Conservation (phyloP, 192 early-diverging fungal genomes). For the Piromyces sp. region DNA sequence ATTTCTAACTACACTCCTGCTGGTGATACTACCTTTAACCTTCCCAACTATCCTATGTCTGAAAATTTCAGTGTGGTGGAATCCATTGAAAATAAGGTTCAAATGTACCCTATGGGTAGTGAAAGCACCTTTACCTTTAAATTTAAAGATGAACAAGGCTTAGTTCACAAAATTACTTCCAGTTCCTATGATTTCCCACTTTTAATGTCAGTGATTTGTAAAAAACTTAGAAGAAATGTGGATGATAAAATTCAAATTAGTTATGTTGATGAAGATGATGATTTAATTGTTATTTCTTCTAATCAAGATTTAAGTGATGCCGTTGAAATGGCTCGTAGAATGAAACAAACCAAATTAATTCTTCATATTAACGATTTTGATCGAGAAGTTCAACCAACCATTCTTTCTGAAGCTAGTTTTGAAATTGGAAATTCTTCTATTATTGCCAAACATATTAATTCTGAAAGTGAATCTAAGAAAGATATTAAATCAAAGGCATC, state of each 20-base stretch:
- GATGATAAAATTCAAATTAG: constrained; percentile 35
- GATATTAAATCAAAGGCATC: neutral
- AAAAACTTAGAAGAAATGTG: constrained; percentile 17
- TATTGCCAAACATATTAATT: neutral
- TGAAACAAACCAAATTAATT: neutral
- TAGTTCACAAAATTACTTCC: constrained; percentile 56
- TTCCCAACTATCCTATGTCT: neutral
- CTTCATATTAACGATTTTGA: neutral
- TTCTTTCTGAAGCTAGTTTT: neutral
- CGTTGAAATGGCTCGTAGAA: constrained; percentile 45
- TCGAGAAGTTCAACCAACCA: neutral
- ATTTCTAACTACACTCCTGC: neutral
- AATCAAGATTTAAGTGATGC: constrained; percentile 71
- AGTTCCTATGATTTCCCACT: constrained; percentile 39
- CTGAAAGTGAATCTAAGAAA: neutral
- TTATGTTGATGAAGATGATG: constrained; percentile 85
- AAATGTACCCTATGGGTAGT: neutral
- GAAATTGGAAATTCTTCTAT: neutral
- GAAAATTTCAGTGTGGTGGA: constrained; percentile 48
- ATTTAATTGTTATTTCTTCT: constrained; percentile 58
- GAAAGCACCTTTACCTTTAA: constrained; percentile 32
- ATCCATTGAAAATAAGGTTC: constrained; percentile 14
- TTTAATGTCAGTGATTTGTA: constrained; percentile 27
- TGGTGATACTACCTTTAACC: neutral
- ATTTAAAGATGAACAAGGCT: constrained; percentile 53